A percentile compares a stretch with the other conserved stretches of the same genome.
Conservation (phyloP, 306 rosid species). For the Acmispon strigosus region DNA sequence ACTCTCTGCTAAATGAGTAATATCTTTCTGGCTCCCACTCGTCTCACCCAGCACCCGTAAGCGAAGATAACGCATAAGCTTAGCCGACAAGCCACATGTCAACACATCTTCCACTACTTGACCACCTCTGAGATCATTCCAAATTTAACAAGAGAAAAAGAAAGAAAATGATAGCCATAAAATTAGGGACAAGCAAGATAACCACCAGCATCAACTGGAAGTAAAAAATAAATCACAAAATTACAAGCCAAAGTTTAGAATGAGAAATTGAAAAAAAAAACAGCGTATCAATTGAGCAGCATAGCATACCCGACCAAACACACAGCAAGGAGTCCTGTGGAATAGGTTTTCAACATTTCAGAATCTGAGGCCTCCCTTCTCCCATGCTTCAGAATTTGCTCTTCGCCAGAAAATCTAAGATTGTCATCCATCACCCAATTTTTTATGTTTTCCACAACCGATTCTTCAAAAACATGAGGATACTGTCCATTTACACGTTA, state of each 20-base stretch:
- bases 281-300: not conserved
- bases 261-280: not conserved
- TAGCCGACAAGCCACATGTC: constrained; percentile 86
- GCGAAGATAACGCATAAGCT: constrained; percentile 96
- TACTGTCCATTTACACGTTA: constrained; percentile 50
- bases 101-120: constrained; percentile 87
- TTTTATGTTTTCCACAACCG: constrained; percentile 65
- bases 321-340: constrained; percentile 89
- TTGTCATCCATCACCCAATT: constrained; percentile 77
- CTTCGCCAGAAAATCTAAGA: constrained; percentile 36
- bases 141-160: not conserved
- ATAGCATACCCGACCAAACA: constrained; percentile 72
- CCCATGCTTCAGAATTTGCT: constrained; percentile 51
- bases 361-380: constrained; percentile 62
- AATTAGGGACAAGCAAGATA: constrained; percentile 1
- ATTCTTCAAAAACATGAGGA: constrained; percentile 90
- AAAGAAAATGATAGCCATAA: not conserved
- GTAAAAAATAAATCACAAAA: not conserved
- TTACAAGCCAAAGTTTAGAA: not conserved
- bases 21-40: constrained; percentile 69
- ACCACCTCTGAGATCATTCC: constrained; percentile 52
- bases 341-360: constrained; percentile 86
- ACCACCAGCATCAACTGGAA: not conserved
- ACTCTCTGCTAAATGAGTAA: constrained; percentile 47
- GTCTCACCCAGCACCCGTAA: constrained; percentile 77